Base-by-base conservation (phyloP, 2,329 filamentous ascomycete genomes). In the Penicillium polonicum region DNA sequence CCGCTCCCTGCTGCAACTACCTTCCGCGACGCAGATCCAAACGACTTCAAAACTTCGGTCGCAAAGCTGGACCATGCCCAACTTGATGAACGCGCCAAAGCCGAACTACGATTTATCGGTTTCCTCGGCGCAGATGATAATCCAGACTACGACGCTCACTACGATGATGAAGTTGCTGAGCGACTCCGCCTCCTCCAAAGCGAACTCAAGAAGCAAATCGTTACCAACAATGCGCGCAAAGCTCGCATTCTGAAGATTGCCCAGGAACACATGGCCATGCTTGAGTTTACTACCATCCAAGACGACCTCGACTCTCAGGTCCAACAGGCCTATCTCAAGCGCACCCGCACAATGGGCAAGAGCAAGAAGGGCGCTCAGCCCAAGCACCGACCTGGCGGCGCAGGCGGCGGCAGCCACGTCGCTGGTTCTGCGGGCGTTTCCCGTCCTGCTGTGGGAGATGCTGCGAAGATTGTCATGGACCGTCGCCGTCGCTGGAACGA, bases 221-320 rank as follows among this genome's bases (percentile, higher is more conserved):
- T 96, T 55, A 80, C 90, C 74, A 99, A 99, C 73, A 93, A 92
- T 39, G 91, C 93, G 5, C 89, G 92, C 61, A 97, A 97, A 76
- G 83, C 91, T 7, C 86, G 92, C 2, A 81, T 99, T 12, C 86
- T 91, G 1, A 92, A 97, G 38, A 83, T 97, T 29, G 91, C 94
- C 8, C 89, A 92, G 67, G 92, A 96, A 72, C 88, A 91, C 64
- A 93, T 99, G 85, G 94, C 94, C 0, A 88, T 94, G 77, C 94
- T 99, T 72, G 94, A 99, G 73, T 99, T 96, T 79, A 89, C 88
- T 73, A 97, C 92, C 55, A 99, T 99, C 67, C 88, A 95, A 50
- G 94, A 99, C 72, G 94, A 99, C 73, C 86, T 99, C 23, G 94
- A 99, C 79, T 87, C 88, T 42, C 94, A 97, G 72, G 92, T 97